Base-by-base conservation (phyloP, 768 basidiomycete species). In the Lanmaoa rubissima region DNA sequence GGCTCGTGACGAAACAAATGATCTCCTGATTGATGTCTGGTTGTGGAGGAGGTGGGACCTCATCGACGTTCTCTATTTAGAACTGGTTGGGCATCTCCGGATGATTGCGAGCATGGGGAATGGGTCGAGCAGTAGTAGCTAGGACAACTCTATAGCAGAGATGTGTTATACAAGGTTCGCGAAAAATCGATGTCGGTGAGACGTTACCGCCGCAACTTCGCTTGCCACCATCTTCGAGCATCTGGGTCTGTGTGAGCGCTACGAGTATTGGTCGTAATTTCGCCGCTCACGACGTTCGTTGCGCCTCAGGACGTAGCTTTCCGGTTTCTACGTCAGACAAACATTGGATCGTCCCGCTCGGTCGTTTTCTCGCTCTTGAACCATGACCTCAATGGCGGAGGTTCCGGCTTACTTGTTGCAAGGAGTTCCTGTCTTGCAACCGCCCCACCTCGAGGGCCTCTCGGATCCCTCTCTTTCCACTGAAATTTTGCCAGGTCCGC, bases 401-500 rank as follows among this genome's bases (percentile, higher is more conserved):
- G 74, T 85, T 70, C 86, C 89, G 63, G 82, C 81, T 63, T 91
- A 83, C 74, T 75, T 90, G 79, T 76, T 86, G 68, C 83, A 85
- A 73, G 85, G 85, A 71, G 87, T 87, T 59, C 78, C 85, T 55
- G 82, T 87, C 61, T 76, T 82, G 66, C 91, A 90, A 69, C 90
- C 89, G 65, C 76, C 86, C 65, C 88, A 92, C 74, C 83, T 91
- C 54, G 90, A 91, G 71, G 86, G 89, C 63, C 65, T 72, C 41
- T 72, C 71, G 54, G 90, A 94, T 79, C 75, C 87, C 54, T 79
- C 82, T 61, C 81, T 92, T 65, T 91, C 92, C 60, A 94, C 92
- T 58, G 92, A 93, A 81, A 88, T 94, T 76, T 82, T 94, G 65
- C 92, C 92, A 68, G 91, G 90, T 26, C 92, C 92, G 57, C 92